Percentiles rank a stretch among this genome's conserved stretches.
Conservation (phyloP, 495 filamentous ascomycete species). For the Letharia columbiana region DNA sequence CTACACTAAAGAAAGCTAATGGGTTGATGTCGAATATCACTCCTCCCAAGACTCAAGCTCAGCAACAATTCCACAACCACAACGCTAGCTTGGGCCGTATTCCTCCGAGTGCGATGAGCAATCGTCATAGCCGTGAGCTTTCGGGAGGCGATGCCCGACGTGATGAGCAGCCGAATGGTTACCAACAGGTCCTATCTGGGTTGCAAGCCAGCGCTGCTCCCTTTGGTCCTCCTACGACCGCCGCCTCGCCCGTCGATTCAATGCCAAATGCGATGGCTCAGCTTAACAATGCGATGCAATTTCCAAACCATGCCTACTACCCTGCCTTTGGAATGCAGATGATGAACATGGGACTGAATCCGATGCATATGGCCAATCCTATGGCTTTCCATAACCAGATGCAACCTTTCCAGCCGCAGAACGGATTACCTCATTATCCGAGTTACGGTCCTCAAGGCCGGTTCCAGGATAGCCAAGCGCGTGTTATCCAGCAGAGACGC, state of each 20-base stretch:
- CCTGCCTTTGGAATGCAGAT: slow-evolving; percentile 47
- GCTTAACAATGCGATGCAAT: slow-evolving; percentile 31
- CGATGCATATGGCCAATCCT: slow-evolving; percentile 43
- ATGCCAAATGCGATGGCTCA: slow-evolving; percentile 31
- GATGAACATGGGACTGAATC: slow-evolving; percentile 51
- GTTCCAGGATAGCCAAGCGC: slow-evolving; percentile 56
- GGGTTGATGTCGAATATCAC: slow-evolving; percentile 45
- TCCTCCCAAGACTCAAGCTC: slow-evolving; percentile 53
- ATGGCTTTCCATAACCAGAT: slow-evolving; percentile 32
- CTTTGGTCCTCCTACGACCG: slow-evolving; percentile 47
- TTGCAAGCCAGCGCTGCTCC: slow-evolving; percentile 69
- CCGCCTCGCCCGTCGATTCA: slow-evolving; percentile 30
- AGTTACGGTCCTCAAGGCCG: slow-evolving; percentile 36
- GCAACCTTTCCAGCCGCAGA: slow-evolving; percentile 40
- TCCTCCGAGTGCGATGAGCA: slow-evolving; percentile 49
- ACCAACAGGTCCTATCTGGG: slow-evolving; percentile 53
- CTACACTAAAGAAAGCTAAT: slow-evolving; percentile 65
- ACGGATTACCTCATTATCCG: slow-evolving; percentile 41
- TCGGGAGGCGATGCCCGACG: slow-evolving; percentile 37
- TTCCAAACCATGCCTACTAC: slow-evolving; percentile 35
- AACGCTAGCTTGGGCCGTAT: slow-evolving; percentile 74
- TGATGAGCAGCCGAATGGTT: slow-evolving; percentile 28
- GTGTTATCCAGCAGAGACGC: slow-evolving; percentile 61
- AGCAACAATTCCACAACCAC: slow-evolving; percentile 75
- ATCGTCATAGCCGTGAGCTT: slow-evolving; percentile 61